Conservation (phyloP, 345 rosid genomes). For the Nasturtium officinale region DNA sequence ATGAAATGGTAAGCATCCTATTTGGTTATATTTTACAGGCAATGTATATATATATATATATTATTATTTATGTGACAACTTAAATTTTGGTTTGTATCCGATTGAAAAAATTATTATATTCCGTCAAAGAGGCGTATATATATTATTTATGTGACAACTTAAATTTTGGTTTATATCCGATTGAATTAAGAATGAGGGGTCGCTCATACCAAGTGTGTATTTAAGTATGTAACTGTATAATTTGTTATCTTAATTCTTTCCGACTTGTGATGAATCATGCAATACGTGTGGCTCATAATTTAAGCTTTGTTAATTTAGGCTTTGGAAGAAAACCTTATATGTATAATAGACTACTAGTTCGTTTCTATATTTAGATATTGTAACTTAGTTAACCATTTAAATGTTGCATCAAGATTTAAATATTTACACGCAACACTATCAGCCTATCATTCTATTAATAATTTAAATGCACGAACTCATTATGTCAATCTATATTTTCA, state of each 20-base stretch:
- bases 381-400: no score
- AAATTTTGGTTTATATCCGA: background rate
- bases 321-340: no score
- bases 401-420: no score
- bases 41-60: background rate
- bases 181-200: background rate
- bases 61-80: background rate
- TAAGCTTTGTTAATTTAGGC: no score
- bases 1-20: background rate
- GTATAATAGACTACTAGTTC: no score
- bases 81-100: background rate
- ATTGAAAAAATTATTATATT: no score
- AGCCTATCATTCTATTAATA: no score
- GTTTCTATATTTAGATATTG: no score
- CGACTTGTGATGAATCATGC: slow-evolving; percentile 8
- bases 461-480: no score
- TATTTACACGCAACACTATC: no score
- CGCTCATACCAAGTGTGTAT: slow-evolving; percentile 22
- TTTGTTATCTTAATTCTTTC: background rate
- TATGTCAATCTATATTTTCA: no score
- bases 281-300: slow-evolving; percentile 1
- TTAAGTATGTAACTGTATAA: background rate
- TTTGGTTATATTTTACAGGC: background rate
- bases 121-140: background rate
- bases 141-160: background rate